These are phyloP conservation scores for Aspergillus proliferans DNA, from an alignment of 2,329 filamentous ascomycete species.

Conservation along the genomic window DNA sequence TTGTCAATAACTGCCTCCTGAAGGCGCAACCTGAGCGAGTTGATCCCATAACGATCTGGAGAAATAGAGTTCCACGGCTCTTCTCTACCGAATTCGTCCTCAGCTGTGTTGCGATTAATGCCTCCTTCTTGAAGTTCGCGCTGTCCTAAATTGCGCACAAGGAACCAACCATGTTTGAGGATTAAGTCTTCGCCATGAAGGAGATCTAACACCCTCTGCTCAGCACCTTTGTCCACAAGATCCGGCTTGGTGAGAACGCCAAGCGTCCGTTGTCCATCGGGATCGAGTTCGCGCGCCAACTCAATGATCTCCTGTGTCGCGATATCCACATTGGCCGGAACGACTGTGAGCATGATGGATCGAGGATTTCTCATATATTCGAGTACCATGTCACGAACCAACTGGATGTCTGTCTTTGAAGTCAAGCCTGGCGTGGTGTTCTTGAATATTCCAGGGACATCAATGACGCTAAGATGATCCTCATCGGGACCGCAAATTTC, in stretches of 20 bases:
- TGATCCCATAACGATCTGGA: constrained; percentile 37
- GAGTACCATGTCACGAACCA: constrained; percentile 34
- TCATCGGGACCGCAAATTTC: constrained; percentile 38
- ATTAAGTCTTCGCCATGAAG: constrained; percentile 16
- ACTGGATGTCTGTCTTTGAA: constrained; percentile 28
- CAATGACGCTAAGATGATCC: constrained; percentile 38
- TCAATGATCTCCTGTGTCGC: constrained; percentile 42
- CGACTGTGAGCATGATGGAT: constrained; percentile 38
- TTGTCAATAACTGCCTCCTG: constrained; percentile 38
- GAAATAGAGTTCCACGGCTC: constrained; percentile 33
- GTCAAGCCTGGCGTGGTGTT: constrained; percentile 27
- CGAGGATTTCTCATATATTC: constrained; percentile 34
- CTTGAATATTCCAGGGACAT: constrained; percentile 42
- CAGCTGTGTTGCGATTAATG: constrained; percentile 22
- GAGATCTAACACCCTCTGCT: constrained; percentile 22
- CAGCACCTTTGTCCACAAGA: constrained; percentile 37
- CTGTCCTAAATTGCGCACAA: constrained; percentile 30
- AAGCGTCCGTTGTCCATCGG: constrained; percentile 32
- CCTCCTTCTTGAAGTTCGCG: constrained; percentile 14
- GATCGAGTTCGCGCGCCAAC: constrained; percentile 32
- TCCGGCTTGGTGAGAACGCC: constrained; percentile 56
- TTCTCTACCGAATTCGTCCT: constrained; percentile 30
- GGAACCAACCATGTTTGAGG: constrained; percentile 24
- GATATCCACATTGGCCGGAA: constrained; percentile 40
- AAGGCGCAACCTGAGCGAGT: constrained; percentile 34